Evolutionary conservation across 345 rosid genomes (phyloP).

Genomic region (Gossypium thurberi): DNA sequence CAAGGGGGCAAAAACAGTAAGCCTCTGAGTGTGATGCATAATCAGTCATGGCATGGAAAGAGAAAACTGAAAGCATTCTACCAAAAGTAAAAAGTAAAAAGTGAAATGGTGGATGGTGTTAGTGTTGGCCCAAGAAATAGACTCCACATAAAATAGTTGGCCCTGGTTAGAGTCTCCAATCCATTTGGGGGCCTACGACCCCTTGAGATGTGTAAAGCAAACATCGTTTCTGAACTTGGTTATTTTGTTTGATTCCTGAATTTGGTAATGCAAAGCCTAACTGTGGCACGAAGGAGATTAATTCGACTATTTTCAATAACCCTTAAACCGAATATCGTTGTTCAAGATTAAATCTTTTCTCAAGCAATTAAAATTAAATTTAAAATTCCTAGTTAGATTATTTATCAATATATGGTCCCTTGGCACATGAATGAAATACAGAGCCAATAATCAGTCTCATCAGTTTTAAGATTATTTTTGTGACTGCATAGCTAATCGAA

Average conservation of each 20-base stretch:
- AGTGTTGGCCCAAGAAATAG: neutral
- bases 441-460: neutral
- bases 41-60: neutral
- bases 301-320: no score
- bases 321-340: no score
- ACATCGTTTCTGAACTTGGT: no score
- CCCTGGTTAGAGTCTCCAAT: neutral
- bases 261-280: no score
- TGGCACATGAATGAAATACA: neutral
- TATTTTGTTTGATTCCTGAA: no score
- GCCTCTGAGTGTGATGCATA: neutral
- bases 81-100: neutral
- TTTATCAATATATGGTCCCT: neutral
- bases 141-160: neutral
- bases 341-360: no score
- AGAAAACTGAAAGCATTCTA: neutral
- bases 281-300: no score
- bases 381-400: no score
- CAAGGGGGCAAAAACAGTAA: neutral
- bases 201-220: no score
- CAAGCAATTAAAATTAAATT: no score
- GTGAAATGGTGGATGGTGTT: neutral
- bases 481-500: neutral
- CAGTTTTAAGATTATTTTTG: neutral
- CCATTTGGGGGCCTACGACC: neutral